Evolutionary conservation across 768 basidiomycete species (phyloP).

Genomic region (Rhodotorula paludigena): DNA sequence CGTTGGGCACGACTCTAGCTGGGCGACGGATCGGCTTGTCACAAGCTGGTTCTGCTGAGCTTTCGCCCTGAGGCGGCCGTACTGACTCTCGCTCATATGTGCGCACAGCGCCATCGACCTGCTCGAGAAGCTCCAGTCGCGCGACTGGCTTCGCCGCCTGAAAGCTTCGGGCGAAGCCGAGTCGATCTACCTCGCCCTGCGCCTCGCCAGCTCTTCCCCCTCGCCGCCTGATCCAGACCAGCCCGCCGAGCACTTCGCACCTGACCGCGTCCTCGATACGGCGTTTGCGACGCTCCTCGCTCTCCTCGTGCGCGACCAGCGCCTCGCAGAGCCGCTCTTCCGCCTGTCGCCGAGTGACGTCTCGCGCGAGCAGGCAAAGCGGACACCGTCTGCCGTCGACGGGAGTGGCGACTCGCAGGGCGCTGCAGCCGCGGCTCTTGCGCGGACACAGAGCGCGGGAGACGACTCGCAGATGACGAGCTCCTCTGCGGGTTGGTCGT

Average conservation of each 20-base stretch:
- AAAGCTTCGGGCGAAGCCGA: slow-evolving; percentile 31
- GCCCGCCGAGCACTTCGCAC: too few relatives aligned
- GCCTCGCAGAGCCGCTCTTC: slow-evolving; percentile 29
- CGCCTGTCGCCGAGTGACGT: slow-evolving; percentile 20
- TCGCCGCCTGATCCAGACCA: too few relatives aligned
- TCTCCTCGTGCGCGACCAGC: slow-evolving; percentile 24
- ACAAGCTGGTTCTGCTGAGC: too few relatives aligned
- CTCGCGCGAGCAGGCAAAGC: background rate
- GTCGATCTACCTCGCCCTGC: slow-evolving; percentile 20
- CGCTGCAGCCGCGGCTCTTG: background rate
- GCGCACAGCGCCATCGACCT: slow-evolving; percentile 34
- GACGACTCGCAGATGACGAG: background rate
- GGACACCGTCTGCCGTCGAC: background rate
- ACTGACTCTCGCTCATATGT: background rate
- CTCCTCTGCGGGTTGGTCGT: background rate
- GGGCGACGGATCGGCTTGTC: background rate
- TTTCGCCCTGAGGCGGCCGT: too few relatives aligned
- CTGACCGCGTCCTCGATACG: slow-evolving; percentile 25
- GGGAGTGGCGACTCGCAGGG: background rate
- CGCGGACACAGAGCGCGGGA: background rate
- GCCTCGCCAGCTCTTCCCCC: background rate
- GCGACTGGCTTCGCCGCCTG: slow-evolving; percentile 34
- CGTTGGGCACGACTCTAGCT: background rate
- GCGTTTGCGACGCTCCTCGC: slow-evolving; percentile 24
- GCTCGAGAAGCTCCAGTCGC: slow-evolving; percentile 27